phyloP scores from a whole-genome alignment of 2,329 filamentous ascomycete genomes.

The Bipolaris oryzae region DNA sequence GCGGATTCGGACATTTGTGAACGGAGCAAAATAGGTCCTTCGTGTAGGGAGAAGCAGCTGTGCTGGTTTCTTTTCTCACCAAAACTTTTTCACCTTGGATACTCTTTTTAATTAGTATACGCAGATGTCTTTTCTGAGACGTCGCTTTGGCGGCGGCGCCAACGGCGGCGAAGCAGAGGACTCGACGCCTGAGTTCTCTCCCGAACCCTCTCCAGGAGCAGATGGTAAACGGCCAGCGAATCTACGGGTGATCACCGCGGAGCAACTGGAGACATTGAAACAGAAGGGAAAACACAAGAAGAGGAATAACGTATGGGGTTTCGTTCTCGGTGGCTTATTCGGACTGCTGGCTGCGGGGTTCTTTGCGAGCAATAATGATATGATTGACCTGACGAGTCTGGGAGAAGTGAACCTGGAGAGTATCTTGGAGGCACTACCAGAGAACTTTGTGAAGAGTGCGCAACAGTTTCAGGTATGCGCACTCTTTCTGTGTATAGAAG shows the following conservation, averaged over 20 bases:
- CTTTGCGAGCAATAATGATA: constrained; percentile 86
- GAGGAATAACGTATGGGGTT: constrained; percentile 79
- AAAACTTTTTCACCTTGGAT: not conserved
- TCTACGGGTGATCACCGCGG: constrained; percentile 58
- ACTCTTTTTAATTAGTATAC: not conserved
- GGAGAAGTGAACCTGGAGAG: constrained; percentile 79
- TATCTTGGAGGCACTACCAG: constrained; percentile 84
- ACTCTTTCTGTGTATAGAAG: not conserved
- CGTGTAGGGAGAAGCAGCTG: not conserved
- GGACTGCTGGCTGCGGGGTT: constrained; percentile 87
- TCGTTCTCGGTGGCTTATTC: constrained; percentile 85
- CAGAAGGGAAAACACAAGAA: constrained; percentile 59
- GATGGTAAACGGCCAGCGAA: constrained; percentile 48
- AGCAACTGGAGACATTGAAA: constrained; percentile 58
- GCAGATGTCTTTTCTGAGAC: constrained; percentile 48
- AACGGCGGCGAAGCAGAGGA: constrained; percentile 23
- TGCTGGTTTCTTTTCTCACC: not conserved
- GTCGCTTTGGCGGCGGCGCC: constrained; percentile 44
- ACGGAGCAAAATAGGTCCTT: constrained; percentile 1
- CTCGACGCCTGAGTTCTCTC: constrained; percentile 43
- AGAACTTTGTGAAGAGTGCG: constrained; percentile 83
- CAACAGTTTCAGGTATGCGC: constrained; percentile 77
- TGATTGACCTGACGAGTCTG: constrained; percentile 81
- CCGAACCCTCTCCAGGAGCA: constrained; percentile 47
- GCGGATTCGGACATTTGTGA: constrained; percentile 4